Evolutionary conservation across 2,329 filamentous ascomycete genomes (phyloP), one percentile per base, ranked within the genome.

Genomic region (Fusarium neocosmosporiellum): DNA sequence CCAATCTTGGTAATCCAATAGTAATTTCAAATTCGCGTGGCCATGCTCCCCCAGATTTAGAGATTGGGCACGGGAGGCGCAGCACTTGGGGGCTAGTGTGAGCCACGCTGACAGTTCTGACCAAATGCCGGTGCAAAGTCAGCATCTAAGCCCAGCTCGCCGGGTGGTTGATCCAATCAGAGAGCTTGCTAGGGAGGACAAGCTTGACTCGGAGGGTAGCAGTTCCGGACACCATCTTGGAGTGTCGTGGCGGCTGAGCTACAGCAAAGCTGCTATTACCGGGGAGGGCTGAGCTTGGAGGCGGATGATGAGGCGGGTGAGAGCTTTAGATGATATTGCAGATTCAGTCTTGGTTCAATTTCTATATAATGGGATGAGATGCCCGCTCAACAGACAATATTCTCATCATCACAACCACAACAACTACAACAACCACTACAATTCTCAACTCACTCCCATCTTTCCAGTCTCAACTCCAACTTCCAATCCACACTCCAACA

Each of bases 331-430:
- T 63, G 36, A 24, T 20, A 34, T 31, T 46, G 20, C 29, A 59
- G 43, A 29, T 31, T 48, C 22, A 22, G 7, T 2, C 20, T 24
- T 54, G 6, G 0, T 13, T 16, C 1, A 11, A 34, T 11, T 43
- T 67, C 5, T 78, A 78, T 77, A 78, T 78, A 78, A 77, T 22
- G 54, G 22, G 34, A 67, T 48, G 63, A 24, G 20, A 55, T 50
- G n/a, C 58, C 61, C 59, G 39, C 62, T 68, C 59, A 55, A 57
- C 57, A 39, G 29, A 6, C 9, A 71, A 8, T 62, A 65, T 65
- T 60, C 43, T 71, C 63, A 74, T 74, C 59, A 72, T 66, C 66
- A 75, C 43, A 31, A 63, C 43, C 60, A 63, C 60, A 66, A 62
- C 59, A 39, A 62, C 48, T 24, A 66, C 55, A 67, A 34, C 59